Conservation (phyloP, 192 early-diverging fungal species). For the Endogone sp. region DNA sequence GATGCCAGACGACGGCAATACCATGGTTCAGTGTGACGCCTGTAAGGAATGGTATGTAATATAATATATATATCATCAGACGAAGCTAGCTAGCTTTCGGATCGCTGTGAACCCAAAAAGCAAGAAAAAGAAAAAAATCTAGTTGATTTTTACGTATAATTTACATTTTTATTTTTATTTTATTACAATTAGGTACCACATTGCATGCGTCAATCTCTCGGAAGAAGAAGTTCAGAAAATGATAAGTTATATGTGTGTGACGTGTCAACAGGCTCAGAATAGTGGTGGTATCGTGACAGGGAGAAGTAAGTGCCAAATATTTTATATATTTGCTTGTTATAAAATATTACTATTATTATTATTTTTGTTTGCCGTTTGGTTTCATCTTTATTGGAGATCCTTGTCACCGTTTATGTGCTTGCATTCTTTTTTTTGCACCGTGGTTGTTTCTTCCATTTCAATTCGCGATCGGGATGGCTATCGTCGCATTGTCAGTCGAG, state of each 20-base stretch:
- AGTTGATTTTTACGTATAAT: background rate
- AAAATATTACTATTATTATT: too few species aligned
- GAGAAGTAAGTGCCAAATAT: background rate
- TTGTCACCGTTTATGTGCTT: too few species aligned
- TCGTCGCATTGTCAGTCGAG: background rate
- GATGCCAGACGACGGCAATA: slow-evolving; percentile 60
- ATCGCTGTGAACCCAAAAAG: too few species aligned
- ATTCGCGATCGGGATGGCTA: background rate
- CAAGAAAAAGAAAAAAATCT: too few species aligned
- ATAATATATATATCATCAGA: too few species aligned
- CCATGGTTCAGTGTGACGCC: slow-evolving; percentile 75
- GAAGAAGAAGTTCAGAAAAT: slow-evolving; percentile 28
- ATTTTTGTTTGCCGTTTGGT: too few species aligned
- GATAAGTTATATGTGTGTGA: slow-evolving; percentile 21
- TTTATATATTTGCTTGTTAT: too few species aligned
- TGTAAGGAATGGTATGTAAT: slow-evolving; percentile 69
- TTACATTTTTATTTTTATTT: background rate
- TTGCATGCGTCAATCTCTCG: slow-evolving; percentile 25
- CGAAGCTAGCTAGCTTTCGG: too few species aligned
- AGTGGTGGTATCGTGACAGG: background rate
- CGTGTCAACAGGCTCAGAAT: slow-evolving; percentile 14
- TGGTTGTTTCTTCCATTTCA: background rate
- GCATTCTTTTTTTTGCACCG: too few species aligned
- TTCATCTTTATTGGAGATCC: too few species aligned
- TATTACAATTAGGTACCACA: slow-evolving; percentile 22